Conservation (phyloP, 192 early-diverging fungal species). For the Physocladia obscura region DNA sequence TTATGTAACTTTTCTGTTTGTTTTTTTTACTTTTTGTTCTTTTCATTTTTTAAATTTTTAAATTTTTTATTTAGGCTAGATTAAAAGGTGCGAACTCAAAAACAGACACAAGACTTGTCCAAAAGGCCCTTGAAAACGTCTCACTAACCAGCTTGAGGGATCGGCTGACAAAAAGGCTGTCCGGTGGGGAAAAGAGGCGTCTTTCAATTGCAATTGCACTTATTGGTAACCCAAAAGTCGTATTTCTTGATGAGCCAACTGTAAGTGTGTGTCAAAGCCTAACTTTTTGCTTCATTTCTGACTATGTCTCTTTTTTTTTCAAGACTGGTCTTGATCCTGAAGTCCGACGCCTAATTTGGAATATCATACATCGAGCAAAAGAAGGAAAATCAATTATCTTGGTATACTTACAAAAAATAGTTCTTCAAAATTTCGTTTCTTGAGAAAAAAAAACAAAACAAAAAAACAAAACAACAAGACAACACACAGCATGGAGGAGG, state of each 20-base stretch:
- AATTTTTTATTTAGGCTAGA: slow-evolving; percentile 41
- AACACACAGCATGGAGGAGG: slow-evolving; percentile 79
- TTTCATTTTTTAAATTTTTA: neutral
- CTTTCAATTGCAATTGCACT: slow-evolving; percentile 55
- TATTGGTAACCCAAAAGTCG: slow-evolving; percentile 57
- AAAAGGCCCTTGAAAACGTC: slow-evolving; percentile 52
- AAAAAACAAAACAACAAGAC: too few relatives aligned
- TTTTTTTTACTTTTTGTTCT: too few relatives aligned
- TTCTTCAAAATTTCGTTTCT: too few relatives aligned
- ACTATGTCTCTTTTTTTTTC: neutral
- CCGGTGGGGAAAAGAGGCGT: slow-evolving; percentile 74
- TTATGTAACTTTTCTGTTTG: slow-evolving; percentile 40
- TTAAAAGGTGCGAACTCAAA: slow-evolving; percentile 65
- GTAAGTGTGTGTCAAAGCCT: slow-evolving; percentile 15
- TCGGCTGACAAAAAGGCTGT: slow-evolving; percentile 62
- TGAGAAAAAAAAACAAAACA: too few relatives aligned
- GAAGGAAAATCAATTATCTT: slow-evolving; percentile 60
- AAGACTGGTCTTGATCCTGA: slow-evolving; percentile 69
- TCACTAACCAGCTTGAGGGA: slow-evolving; percentile 55
- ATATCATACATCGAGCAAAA: slow-evolving; percentile 61
- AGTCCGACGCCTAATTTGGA: slow-evolving; percentile 76
- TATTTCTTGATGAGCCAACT: slow-evolving; percentile 83
- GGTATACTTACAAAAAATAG: slow-evolving; percentile 46
- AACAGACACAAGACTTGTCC: slow-evolving; percentile 52
- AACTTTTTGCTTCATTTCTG: neutral